Evolutionary conservation across 192 early-diverging fungal genomes (phyloP).

Genomic region (Coemansia furcata): DNA sequence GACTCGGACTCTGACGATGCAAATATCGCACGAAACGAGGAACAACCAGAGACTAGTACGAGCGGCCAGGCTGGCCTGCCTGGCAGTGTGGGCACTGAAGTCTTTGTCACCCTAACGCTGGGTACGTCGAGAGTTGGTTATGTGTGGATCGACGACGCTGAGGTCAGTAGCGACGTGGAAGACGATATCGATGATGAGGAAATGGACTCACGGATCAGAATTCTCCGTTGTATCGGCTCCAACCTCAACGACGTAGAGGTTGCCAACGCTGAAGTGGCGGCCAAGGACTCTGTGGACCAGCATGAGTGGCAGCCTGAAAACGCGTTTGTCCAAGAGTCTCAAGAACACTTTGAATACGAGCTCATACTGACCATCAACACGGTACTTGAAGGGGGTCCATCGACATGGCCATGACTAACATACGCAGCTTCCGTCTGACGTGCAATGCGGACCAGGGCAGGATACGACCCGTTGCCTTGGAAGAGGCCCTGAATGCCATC

Average conservation of each 20-base stretch:
- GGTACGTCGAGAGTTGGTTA: constrained; percentile 64
- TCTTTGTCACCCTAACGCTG: constrained; percentile 38
- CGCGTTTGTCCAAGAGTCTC: constrained; percentile 33
- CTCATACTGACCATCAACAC: constrained; percentile 74
- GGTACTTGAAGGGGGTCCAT: constrained; percentile 77
- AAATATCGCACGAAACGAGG: not conserved
- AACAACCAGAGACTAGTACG: too few relatives aligned
- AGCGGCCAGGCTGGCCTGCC: not conserved
- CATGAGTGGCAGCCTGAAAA: constrained; percentile 45
- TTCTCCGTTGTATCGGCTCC: constrained; percentile 35
- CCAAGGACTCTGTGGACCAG: constrained; percentile 12
- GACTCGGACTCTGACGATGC: constrained; percentile 14
- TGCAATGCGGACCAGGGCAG: constrained; percentile 78
- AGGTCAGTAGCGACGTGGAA: constrained; percentile 58
- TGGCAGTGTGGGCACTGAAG: constrained; percentile 7
- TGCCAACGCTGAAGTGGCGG: constrained; percentile 20
- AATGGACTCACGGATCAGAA: not conserved
- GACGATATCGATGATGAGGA: constrained; percentile 32
- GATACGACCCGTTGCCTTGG: constrained; percentile 72
- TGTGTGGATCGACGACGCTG: constrained; percentile 56
- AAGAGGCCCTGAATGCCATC: constrained; percentile 63
- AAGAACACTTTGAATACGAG: constrained; percentile 70
- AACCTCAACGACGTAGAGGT: constrained; percentile 14
- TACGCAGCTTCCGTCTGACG: constrained; percentile 85
- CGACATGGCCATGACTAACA: constrained; percentile 76